Percentiles rank a stretch among this genome's conserved stretches.
These are phyloP conservation scores for Gloeostereum incarnatum DNA, from an alignment of 768 basidiomycete genomes.

Conservation along the genomic window DNA sequence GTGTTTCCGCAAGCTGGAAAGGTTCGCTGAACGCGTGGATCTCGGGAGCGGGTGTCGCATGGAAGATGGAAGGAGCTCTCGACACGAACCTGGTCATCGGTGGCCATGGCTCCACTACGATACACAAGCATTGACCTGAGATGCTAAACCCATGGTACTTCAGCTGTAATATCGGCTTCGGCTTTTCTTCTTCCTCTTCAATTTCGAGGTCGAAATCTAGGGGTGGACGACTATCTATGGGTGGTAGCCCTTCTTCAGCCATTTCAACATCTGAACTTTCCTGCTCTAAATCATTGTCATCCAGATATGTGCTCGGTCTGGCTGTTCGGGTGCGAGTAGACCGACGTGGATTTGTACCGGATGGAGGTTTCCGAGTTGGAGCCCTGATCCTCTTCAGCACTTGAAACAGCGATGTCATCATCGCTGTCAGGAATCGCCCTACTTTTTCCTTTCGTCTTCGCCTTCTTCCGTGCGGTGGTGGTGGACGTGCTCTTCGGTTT, in stretches of 20 bases:
- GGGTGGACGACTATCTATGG: conserved; percentile 1
- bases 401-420: conserved; percentile 12
- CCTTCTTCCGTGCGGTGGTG: conserved; percentile 17
- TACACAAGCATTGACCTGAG: conserved; percentile 64
- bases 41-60: conserved; percentile 16
- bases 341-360: not conserved
- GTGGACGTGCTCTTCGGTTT: conserved; percentile 2
- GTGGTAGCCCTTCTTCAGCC: conserved; percentile 8
- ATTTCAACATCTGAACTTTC: conserved; percentile 10
- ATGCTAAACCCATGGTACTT: conserved; percentile 65
- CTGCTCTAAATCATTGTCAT: conserved; percentile 4
- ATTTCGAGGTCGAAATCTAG: conserved; percentile 32
- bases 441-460: conserved; percentile 29
- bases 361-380: not conserved
- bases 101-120: conserved; percentile 80
- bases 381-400: conserved; percentile 12
- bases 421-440: conserved; percentile 15
- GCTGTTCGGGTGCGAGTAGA: not conserved
- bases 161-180: conserved; percentile 58
- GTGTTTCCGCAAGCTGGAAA: conserved; percentile 39
- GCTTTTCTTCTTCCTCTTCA: conserved; percentile 67
- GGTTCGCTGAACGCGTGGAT: conserved; percentile 8
- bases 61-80: conserved; percentile 15
- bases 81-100: conserved; percentile 30
- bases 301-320: not conserved